A percentile compares a stretch with the other conserved stretches of the same genome.
Evolutionary conservation across 164 flowering plant species (phyloP).

Genomic region (Houttuynia cordata): DNA sequence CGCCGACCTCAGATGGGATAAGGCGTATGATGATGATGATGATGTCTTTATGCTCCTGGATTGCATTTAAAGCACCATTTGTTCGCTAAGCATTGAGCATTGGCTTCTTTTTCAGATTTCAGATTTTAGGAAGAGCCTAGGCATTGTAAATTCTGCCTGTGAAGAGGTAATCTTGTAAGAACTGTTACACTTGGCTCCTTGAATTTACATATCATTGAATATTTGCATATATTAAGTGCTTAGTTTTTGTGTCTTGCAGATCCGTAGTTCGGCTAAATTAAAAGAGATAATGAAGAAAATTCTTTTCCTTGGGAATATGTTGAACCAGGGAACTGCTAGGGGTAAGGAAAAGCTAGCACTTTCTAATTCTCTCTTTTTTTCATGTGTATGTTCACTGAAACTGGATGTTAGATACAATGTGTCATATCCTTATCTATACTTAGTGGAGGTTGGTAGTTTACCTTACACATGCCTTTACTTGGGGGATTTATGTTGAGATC

Average conservation of each 20-base stretch:
- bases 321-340: slow-evolving; percentile 96
- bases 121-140: slow-evolving; percentile 71
- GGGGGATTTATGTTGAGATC: too few relatives aligned
- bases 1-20: too few relatives aligned
- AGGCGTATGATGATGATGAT: too few relatives aligned
- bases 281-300: slow-evolving; percentile 87
- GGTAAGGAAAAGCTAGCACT: slow-evolving; percentile 32
- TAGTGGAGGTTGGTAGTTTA: too few relatives aligned
- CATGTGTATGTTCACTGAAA: background rate
- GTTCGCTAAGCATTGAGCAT: background rate
- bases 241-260: slow-evolving; percentile 30
- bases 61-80: background rate
- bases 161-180: slow-evolving; percentile 52
- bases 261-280: slow-evolving; percentile 57
- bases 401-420: too few relatives aligned
- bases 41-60: too few relatives aligned
- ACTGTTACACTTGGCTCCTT: background rate
- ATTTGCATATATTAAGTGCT: background rate
- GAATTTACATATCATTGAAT: background rate
- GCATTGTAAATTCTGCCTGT: slow-evolving; percentile 62
- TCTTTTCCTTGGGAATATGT: slow-evolving; percentile 69
- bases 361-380: background rate
- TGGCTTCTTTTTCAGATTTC: slow-evolving; percentile 36
- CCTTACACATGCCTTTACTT: too few relatives aligned
- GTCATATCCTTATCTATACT: too few relatives aligned